These are phyloP conservation scores for Crithidia acanthocephali DNA, from an alignment of 208 protist genomes.

Conservation along the genomic window DNA sequence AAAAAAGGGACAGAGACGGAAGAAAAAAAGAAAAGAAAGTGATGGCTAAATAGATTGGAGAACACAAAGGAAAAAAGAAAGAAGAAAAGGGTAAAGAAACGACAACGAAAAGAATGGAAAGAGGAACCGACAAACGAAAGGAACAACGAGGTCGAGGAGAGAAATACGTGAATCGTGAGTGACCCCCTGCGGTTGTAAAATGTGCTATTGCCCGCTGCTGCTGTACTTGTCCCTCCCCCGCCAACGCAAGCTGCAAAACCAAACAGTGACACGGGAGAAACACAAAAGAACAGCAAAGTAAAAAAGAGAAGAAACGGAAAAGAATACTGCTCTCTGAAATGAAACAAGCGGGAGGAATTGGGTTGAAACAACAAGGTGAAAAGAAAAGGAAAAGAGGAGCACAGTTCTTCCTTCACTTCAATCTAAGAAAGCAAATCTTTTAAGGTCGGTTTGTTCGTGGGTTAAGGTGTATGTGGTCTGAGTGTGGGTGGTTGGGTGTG, in stretches of 20 bases:
- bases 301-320: conserved; percentile 6
- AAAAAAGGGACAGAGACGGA: not conserved
- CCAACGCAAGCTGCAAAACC: not conserved
- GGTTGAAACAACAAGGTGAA: conserved; percentile 11
- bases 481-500: not conserved
- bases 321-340: conserved; percentile 13
- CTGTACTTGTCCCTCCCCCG: not conserved
- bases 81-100: not conserved
- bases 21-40: conserved; percentile 3
- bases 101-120: not conserved
- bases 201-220: not conserved
- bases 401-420: conserved; percentile 1
- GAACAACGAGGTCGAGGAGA: not conserved
- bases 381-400: conserved; percentile 4
- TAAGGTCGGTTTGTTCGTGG: conserved; percentile 2
- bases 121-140: not conserved
- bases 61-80: not conserved
- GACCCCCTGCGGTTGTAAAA: not conserved
- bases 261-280: not conserved
- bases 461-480: not conserved
- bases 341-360: conserved; percentile 16
- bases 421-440: conserved; percentile 8
- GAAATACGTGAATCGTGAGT: not conserved
- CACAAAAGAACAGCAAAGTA: not conserved
- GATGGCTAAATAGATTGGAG: not conserved